phyloP scores from a whole-genome alignment of 2,329 filamentous ascomycete species.

The Colletotrichum sp. region DNA sequence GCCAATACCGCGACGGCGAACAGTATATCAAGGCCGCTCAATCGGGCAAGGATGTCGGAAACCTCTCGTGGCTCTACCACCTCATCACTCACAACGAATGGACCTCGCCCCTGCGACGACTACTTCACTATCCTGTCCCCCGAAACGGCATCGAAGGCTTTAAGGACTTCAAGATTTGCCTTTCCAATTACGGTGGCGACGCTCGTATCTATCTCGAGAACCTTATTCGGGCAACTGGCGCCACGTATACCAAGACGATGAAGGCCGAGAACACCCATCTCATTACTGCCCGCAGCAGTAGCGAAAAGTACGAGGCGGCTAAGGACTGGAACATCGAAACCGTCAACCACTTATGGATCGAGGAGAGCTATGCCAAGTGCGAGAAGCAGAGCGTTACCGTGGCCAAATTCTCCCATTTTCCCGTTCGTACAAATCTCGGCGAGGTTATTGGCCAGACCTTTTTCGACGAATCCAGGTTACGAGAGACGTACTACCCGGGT shows the following conservation, averaged over 20 bases:
- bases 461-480: slow-evolving; percentile 68
- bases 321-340: slow-evolving; percentile 91
- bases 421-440: slow-evolving; percentile 85
- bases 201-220: slow-evolving; percentile 94
- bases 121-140: slow-evolving; percentile 90
- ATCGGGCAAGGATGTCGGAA: slow-evolving; percentile 83
- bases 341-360: slow-evolving; percentile 95
- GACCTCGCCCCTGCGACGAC: slow-evolving; percentile 81
- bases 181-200: slow-evolving; percentile 97
- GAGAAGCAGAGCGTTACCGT: slow-evolving; percentile 75
- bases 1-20: slow-evolving; percentile 81
- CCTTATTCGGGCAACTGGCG: slow-evolving; percentile 81
- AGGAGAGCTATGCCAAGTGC: slow-evolving; percentile 95
- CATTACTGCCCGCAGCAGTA: slow-evolving; percentile 85
- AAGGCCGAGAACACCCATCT: slow-evolving; percentile 95
- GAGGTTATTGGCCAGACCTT: slow-evolving; percentile 91
- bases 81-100: slow-evolving; percentile 88
- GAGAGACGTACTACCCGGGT: slow-evolving; percentile 73
- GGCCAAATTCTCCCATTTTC: slow-evolving; percentile 84
- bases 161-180: slow-evolving; percentile 75
- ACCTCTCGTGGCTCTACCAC: slow-evolving; percentile 91
- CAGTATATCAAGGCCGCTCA: slow-evolving; percentile 81
- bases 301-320: slow-evolving; percentile 93
- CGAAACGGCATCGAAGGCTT: slow-evolving; percentile 81
- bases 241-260: slow-evolving; percentile 92